These are phyloP conservation scores for Metahyphopichia silvanorum DNA, from an alignment of 805 yeast species.

Conservation along the genomic window DNA sequence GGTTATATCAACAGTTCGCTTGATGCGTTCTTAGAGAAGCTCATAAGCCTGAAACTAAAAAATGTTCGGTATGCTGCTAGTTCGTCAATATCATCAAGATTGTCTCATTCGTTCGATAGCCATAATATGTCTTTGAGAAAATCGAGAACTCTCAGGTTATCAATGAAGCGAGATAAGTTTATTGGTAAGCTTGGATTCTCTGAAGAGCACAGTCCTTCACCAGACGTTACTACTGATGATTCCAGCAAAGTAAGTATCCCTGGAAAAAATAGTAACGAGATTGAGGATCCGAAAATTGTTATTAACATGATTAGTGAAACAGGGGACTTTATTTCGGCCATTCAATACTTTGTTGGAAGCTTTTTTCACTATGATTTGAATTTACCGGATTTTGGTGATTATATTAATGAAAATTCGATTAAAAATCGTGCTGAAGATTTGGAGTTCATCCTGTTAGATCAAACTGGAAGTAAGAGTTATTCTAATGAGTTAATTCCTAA, in stretches of 20 bases:
- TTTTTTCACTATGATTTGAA: conserved; percentile 40
- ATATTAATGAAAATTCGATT: conserved; percentile 23
- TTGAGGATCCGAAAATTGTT: conserved; percentile 31
- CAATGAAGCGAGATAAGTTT: conserved; percentile 27
- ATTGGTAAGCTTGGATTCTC: conserved; percentile 8
- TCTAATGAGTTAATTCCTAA: conserved; percentile 45
- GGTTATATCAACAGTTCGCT: conserved; percentile 35
- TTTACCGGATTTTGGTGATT: conserved; percentile 26
- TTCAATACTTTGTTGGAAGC: conserved; percentile 38
- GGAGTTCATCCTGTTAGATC: conserved; percentile 24
- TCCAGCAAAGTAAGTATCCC: conserved; percentile 1
- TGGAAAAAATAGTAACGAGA: conserved; percentile 13
- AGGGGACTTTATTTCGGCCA: conserved; percentile 28
- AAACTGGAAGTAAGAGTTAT: conserved; percentile 38
- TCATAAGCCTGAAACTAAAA: conserved; percentile 20
- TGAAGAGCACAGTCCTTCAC: conserved; percentile 4
- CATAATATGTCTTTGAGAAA: conserved; percentile 13
- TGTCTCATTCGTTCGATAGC: conserved; percentile 10
- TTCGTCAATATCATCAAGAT: conserved; percentile 8
- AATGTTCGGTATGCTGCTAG: conserved; percentile 11
- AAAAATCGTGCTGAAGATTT: conserved; percentile 29
- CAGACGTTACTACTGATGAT: not conserved
- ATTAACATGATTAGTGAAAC: conserved; percentile 35
- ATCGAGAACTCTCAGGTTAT: conserved; percentile 28
- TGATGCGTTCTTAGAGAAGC: conserved; percentile 24